These are phyloP conservation scores for Venturia pyrina DNA, from an alignment of 2,329 filamentous ascomycete genomes.

Conservation along the genomic window DNA sequence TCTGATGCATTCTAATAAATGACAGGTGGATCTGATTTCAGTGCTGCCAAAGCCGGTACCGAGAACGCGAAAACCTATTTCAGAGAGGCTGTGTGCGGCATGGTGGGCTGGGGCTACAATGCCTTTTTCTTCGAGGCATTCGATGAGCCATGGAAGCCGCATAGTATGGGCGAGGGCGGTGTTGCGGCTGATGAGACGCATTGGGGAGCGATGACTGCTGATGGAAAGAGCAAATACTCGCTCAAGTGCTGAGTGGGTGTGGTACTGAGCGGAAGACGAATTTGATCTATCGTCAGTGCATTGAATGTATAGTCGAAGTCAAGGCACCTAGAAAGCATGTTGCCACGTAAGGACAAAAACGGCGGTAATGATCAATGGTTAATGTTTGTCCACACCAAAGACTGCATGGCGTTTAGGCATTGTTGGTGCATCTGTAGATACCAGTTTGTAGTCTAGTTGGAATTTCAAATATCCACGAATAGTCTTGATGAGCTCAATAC, in stretches of 20 bases:
- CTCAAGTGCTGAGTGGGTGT: slow-evolving; percentile 30
- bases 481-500: background rate
- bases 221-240: slow-evolving; percentile 48
- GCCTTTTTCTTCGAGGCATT: slow-evolving; percentile 67
- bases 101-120: slow-evolving; percentile 56
- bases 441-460: background rate
- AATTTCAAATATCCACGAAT: background rate
- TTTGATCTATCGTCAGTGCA: background rate
- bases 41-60: slow-evolving; percentile 48
- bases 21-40: slow-evolving; percentile 50
- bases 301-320: no score
- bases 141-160: slow-evolving; percentile 63
- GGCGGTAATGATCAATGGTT: background rate
- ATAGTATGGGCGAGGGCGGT: slow-evolving; percentile 53
- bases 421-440: background rate
- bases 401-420: background rate
- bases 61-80: slow-evolving; percentile 51
- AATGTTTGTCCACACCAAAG: background rate
- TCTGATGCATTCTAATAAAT: slow-evolving; percentile 15
- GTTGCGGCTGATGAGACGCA: slow-evolving; percentile 52
- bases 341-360: background rate
- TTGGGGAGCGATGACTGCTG: slow-evolving; percentile 57
- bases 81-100: slow-evolving; percentile 51
- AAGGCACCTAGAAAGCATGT: no score
- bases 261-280: background rate